phyloP scores from a whole-genome alignment of 148 eudicot species.

The Spergularia marina region DNA sequence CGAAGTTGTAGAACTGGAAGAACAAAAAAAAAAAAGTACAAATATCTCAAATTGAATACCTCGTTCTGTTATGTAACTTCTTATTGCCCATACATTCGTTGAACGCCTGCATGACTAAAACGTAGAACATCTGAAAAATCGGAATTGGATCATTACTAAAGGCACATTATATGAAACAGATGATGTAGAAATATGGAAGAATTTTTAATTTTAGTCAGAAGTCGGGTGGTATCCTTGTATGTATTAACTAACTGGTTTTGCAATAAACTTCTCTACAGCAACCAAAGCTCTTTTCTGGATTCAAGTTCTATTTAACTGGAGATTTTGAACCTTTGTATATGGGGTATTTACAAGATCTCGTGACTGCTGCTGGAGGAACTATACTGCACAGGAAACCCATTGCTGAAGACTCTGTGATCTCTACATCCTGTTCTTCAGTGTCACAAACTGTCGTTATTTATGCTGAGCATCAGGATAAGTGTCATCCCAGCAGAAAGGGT shows the following conservation, averaged over 20 bases:
- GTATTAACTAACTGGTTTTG: neutral
- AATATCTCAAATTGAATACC: no score
- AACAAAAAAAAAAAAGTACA: no score
- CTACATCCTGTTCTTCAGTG: conserved; percentile 14
- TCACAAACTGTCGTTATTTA: conserved; percentile 48
- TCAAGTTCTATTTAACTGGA: conserved; percentile 61
- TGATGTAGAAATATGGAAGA: no score
- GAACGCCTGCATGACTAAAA: no score
- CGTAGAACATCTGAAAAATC: no score
- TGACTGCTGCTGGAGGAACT: conserved; percentile 75
- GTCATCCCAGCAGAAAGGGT: conserved; percentile 34
- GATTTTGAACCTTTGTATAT: conserved; percentile 70
- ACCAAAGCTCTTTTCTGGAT: conserved; percentile 78
- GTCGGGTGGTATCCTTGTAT: no score
- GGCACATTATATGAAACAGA: no score
- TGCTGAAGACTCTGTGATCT: conserved; percentile 28
- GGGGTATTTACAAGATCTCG: conserved; percentile 76
- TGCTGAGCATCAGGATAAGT: conserved; percentile 60
- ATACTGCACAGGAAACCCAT: conserved; percentile 80
- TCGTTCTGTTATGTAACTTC: no score
- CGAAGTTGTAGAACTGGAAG: no score
- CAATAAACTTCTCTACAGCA: conserved; percentile 43
- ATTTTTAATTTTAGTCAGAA: no score
- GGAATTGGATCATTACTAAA: no score
- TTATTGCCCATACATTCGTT: no score